phyloP scores from a whole-genome alignment of 139 green algal species.

The Chlorella sp. region DNA sequence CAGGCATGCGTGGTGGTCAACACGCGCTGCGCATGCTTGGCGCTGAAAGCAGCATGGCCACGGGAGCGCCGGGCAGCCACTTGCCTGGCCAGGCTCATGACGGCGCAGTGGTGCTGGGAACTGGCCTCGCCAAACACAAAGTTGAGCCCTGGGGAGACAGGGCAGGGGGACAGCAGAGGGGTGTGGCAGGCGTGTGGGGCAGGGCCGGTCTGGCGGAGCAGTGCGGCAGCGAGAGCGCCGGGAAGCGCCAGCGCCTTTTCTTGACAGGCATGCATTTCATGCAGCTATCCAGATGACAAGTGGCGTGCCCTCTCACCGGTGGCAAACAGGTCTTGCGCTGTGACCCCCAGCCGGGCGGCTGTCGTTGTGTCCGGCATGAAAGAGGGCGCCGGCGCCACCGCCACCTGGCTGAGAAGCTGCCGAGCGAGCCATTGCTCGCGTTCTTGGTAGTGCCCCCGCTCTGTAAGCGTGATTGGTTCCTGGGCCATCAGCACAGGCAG shows the following conservation, averaged over 20 bases:
- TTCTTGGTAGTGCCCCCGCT: background rate
- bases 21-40: background rate
- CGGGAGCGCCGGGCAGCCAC: background rate
- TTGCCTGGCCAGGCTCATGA: background rate
- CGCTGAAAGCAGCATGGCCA: background rate
- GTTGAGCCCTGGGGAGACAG: background rate
- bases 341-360: background rate
- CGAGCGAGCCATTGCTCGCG: background rate
- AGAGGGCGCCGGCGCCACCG: background rate
- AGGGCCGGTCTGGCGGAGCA: background rate
- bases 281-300: background rate
- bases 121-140: conserved; percentile 11
- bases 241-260: no score
- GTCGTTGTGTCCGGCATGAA: no score
- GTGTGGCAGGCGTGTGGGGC: no score
- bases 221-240: no score
- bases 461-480: background rate
- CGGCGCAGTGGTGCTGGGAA: background rate
- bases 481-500: background rate
- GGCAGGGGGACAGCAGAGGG: no score
- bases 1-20: background rate
- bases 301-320: background rate
- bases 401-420: background rate
- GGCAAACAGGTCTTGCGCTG: background rate
- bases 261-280: no score